These are phyloP conservation scores for Chaetomium strumarium DNA, from an alignment of 2,329 filamentous ascomycete genomes.

Conservation along the genomic window DNA sequence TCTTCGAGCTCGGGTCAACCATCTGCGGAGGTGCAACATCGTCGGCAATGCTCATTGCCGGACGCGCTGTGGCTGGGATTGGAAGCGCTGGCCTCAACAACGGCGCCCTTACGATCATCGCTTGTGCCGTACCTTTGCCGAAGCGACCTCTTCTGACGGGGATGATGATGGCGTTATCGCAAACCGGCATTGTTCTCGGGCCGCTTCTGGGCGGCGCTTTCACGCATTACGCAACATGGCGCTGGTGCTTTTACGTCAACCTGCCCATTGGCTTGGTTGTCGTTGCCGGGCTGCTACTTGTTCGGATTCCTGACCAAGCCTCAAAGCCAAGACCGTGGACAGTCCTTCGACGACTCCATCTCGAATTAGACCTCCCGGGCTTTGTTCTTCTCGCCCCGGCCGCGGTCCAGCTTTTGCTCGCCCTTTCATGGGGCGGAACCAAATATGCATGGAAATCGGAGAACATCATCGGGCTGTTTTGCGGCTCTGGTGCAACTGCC, in stretches of 20 bases:
- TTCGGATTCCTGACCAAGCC: slow-evolving; percentile 34
- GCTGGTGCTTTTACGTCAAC: slow-evolving; percentile 46
- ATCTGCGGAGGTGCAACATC: slow-evolving; percentile 46
- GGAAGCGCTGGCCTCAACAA: slow-evolving; percentile 47
- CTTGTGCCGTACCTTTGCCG: slow-evolving; percentile 33
- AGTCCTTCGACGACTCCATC: slow-evolving; percentile 24
- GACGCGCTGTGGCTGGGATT: slow-evolving; percentile 48
- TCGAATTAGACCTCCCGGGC: slow-evolving; percentile 38
- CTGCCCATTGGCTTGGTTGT: slow-evolving; percentile 38
- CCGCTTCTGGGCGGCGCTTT: slow-evolving; percentile 42
- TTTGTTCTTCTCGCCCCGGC: slow-evolving; percentile 39
- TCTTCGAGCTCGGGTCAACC: slow-evolving; percentile 52
- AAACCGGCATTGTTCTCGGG: slow-evolving; percentile 41
- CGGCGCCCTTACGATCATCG: slow-evolving; percentile 48
- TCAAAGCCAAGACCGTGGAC: slow-evolving; percentile 27
- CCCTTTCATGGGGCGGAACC: slow-evolving; percentile 39
- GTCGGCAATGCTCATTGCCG: slow-evolving; percentile 48
- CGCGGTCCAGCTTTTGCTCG: slow-evolving; percentile 39
- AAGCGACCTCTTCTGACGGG: slow-evolving; percentile 31
- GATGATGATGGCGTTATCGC: slow-evolving; percentile 28
- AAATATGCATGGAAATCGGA: slow-evolving; percentile 36
- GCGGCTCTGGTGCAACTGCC: slow-evolving; percentile 30
- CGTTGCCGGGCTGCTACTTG: slow-evolving; percentile 29
- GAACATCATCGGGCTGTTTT: slow-evolving; percentile 37
- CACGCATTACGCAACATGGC: no score